Evolutionary conservation across 2,329 filamentous ascomycete genomes (phyloP).

Genomic region (Ceratocystis eucalypticola): DNA sequence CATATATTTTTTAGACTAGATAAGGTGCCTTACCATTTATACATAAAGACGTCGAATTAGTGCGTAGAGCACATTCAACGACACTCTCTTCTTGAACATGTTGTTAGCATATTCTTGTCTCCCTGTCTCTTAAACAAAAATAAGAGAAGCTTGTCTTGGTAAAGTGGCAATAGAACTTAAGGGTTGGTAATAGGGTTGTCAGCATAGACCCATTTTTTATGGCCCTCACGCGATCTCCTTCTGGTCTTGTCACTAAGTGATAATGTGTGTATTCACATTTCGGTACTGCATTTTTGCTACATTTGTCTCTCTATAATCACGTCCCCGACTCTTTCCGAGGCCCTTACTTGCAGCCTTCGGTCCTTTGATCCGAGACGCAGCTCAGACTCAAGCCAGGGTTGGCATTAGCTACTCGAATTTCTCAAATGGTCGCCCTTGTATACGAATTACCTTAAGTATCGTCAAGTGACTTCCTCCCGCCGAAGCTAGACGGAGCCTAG

Average conservation of each 20-base stretch:
- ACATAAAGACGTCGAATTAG: no score
- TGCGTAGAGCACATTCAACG: no score
- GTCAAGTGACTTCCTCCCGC: background rate
- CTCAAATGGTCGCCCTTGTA: background rate
- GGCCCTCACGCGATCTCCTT: slow-evolving; percentile 9
- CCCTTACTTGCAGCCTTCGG: background rate
- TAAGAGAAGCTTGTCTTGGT: background rate
- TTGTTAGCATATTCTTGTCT: background rate
- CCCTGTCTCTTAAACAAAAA: background rate
- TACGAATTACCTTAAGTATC: background rate
- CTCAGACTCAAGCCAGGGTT: background rate
- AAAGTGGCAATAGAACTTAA: background rate
- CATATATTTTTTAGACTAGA: no score
- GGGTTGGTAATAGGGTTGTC: background rate
- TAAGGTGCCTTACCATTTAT: no score
- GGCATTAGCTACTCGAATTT: background rate
- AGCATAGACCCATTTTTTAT: background rate
- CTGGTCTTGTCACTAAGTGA: background rate
- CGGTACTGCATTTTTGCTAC: background rate
- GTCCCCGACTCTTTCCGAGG: slow-evolving; percentile 2
- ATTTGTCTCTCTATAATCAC: background rate
- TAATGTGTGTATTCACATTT: background rate
- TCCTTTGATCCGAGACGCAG: slow-evolving; percentile 9
- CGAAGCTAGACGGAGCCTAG: background rate
- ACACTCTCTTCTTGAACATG: no score